Conservation (phyloP, 768 basidiomycete species). For the Boletus speciosus region DNA sequence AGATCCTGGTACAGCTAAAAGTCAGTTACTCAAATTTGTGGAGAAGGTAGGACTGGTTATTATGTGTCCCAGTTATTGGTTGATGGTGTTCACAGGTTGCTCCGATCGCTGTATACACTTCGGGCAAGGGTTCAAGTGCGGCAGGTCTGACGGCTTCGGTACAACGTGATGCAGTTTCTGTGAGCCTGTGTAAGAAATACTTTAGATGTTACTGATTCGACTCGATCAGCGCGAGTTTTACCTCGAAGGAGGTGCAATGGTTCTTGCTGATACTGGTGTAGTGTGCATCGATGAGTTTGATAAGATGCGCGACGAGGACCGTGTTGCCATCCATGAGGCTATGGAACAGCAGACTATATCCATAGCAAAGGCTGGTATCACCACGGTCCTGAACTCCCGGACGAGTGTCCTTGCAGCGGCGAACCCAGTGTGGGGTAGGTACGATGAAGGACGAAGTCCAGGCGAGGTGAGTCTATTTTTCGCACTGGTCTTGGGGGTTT, state of each 20-base stretch:
- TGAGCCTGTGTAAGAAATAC: conserved; percentile 36
- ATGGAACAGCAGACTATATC: conserved; percentile 99
- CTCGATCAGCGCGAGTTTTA: conserved; percentile 86
- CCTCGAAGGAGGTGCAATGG: conserved; percentile 99
- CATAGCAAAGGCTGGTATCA: conserved; percentile 98
- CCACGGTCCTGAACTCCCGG: conserved; percentile 92
- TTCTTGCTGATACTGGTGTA: conserved; percentile 95
- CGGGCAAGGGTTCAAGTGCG: conserved; percentile 97
- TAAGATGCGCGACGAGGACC: conserved; percentile 99
- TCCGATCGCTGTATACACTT: conserved; percentile 97
- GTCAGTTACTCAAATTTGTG: conserved; percentile 96
- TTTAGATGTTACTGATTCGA: conserved; percentile 1
- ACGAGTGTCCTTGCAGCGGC: conserved; percentile 96
- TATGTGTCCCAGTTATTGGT: neutral
- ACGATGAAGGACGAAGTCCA: conserved; percentile 94
- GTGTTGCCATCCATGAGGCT: conserved; percentile 98
- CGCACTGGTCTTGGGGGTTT: neutral
- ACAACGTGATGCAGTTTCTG: conserved; percentile 88
- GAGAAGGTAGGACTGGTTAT: conserved; percentile 62
- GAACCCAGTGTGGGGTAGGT: conserved; percentile 96
- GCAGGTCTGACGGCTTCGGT: conserved; percentile 98
- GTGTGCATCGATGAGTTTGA: conserved; percentile 99
- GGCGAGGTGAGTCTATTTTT: conserved; percentile 62
- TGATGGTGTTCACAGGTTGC: conserved; percentile 60
- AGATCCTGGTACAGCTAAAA: conserved; percentile 98